Percentiles rank a stretch among this genome's conserved stretches.
Conservation (phyloP, 2,329 filamentous ascomycete species). For the Exophiala xenobiotica region DNA sequence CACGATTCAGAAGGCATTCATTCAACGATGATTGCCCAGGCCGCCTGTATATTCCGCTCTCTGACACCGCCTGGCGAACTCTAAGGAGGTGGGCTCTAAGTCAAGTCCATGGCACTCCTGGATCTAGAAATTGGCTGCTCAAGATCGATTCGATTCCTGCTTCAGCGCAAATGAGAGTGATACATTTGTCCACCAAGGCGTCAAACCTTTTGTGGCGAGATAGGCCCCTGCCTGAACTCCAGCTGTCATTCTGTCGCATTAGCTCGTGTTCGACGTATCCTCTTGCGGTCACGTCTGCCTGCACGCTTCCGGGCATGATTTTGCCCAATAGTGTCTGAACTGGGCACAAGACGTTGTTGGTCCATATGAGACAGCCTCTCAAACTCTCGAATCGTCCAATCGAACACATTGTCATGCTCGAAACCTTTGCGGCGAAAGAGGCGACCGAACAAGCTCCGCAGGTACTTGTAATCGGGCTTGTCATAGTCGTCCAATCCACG, state of each 20-base stretch:
- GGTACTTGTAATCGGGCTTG: conserved; percentile 28
- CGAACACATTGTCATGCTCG: conserved; percentile 30
- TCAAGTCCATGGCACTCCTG: conserved; percentile 30
- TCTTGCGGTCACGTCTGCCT: too few species aligned
- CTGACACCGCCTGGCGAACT: conserved; percentile 23
- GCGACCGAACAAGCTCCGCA: conserved; percentile 24
- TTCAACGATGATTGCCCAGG: too few species aligned
- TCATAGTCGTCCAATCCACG: conserved; percentile 19
- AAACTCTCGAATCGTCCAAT: conserved; percentile 21
- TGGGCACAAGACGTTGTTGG: too few species aligned
- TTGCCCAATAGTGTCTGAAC: too few species aligned
- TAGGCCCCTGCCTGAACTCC: background rate
- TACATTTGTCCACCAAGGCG: conserved; percentile 26
- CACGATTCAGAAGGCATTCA: too few species aligned
- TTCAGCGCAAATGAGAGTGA: conserved; percentile 27
- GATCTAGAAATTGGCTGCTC: conserved; percentile 31
- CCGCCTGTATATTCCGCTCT: too few species aligned
- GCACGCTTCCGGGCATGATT: too few species aligned
- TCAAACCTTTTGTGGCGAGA: conserved; percentile 17
- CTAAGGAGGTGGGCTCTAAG: conserved; percentile 26
- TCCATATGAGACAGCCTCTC: too few species aligned
- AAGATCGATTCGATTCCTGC: conserved; percentile 31
- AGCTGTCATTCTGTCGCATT: too few species aligned
- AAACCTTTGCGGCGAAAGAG: conserved; percentile 27
- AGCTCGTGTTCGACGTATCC: too few species aligned